These are phyloP conservation scores for Gonapodya prolifera DNA, from an alignment of 192 early-diverging fungal genomes.

Conservation along the genomic window DNA sequence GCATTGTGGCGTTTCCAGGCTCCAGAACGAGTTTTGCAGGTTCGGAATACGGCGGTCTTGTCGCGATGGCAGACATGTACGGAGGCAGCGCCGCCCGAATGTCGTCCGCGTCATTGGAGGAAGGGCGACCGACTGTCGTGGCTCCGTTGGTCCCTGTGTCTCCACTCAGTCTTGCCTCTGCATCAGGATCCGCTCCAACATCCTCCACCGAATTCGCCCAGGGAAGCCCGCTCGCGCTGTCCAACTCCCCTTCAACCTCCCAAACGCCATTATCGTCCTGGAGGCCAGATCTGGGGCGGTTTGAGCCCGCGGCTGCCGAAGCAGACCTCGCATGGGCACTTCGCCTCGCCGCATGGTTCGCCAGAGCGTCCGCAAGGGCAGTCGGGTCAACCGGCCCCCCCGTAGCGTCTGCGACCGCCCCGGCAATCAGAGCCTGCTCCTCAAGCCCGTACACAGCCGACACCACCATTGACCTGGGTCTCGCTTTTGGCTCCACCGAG, in stretches of 20 bases:
- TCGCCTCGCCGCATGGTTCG: background rate
- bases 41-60: background rate
- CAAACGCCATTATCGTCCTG: background rate
- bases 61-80: background rate
- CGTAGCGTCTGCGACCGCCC: background rate
- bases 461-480: background rate
- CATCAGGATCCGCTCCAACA: too few species aligned
- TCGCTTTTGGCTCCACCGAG: too few species aligned
- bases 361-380: background rate
- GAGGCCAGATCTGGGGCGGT: background rate
- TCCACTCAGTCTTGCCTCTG: background rate
- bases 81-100: background rate
- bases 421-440: too few species aligned
- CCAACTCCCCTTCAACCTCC: background rate
- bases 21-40: background rate
- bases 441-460: too few species aligned
- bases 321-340: background rate
- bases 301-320: background rate
- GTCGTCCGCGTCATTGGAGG: background rate
- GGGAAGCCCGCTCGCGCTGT: background rate
- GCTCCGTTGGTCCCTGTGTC: background rate
- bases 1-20: background rate
- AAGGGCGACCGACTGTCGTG: background rate
- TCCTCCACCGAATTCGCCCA: too few species aligned
- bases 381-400: background rate